Conservation (phyloP, 805 yeast genomes). For the Starmerella riodocensis region DNA sequence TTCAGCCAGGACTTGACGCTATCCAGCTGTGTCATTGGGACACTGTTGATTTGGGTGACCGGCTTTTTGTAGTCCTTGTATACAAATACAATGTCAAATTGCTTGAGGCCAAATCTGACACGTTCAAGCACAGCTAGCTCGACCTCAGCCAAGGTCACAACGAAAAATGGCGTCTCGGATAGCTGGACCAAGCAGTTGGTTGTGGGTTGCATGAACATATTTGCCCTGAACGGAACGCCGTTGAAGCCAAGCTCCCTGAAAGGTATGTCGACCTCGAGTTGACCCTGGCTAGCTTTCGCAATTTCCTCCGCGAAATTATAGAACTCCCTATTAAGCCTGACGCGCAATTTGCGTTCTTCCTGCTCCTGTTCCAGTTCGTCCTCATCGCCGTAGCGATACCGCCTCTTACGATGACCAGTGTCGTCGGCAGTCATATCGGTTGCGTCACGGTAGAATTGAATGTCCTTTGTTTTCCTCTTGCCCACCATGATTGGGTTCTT, state of each 20-base stretch:
- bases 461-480: slow-evolving; percentile 85
- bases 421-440: slow-evolving; percentile 93
- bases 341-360: slow-evolving; percentile 89
- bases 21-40: slow-evolving; percentile 83
- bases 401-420: slow-evolving; percentile 85
- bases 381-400: slow-evolving; percentile 86
- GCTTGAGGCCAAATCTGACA: slow-evolving; percentile 91
- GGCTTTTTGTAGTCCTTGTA: slow-evolving; percentile 81
- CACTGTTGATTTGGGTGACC: slow-evolving; percentile 84
- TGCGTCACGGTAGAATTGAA: slow-evolving; percentile 94
- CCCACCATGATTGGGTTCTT: slow-evolving; percentile 91
- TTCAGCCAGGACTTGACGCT: slow-evolving; percentile 92
- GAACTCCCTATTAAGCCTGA: slow-evolving; percentile 82
- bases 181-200: slow-evolving; percentile 92
- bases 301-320: slow-evolving; percentile 78
- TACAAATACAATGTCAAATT: slow-evolving; percentile 92
- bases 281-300: slow-evolving; percentile 73
- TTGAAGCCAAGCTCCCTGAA: slow-evolving; percentile 92
- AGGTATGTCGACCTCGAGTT: slow-evolving; percentile 81
- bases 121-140: slow-evolving; percentile 94
- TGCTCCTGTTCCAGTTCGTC: slow-evolving; percentile 98
- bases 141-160: slow-evolving; percentile 77
- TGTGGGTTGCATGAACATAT: slow-evolving; percentile 91
- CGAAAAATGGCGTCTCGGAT: slow-evolving; percentile 89
- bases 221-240: slow-evolving; percentile 93